Evolutionary conservation across 495 filamentous ascomycete species (phyloP), one percentile per base, ranked within the genome.

Genomic region (Corynascus novoguineensis): DNA sequence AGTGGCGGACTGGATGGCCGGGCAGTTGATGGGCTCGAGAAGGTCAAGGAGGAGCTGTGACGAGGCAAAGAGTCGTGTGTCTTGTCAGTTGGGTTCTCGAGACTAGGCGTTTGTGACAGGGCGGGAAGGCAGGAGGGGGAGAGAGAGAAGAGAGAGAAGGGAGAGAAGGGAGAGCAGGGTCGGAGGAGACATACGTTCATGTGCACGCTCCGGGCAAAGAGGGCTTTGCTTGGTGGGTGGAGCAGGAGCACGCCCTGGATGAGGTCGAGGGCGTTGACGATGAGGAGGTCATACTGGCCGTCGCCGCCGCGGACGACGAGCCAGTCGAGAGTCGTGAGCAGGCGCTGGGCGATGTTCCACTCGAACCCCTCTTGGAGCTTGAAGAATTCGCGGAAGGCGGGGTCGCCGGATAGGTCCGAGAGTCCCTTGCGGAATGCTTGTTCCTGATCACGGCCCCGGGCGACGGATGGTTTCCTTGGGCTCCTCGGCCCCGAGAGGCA

Each of bases 291-390:
- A 66, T 91, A 93, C 65, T 89, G 87, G 27, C 84, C 86, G 65
- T 88, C 85, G 71, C 82, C 85, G 29, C 83, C 83, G 68, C 86
- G 85, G 11, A 90, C 90, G 49, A 97, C 78, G 42, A 97, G 80
- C 54, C 89, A 83, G 69, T 98, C 93, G 35, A 98, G 82, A 60
- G 90, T 95, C 29, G 83, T 81, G 47, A 95, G 85, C 52, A 98
- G 76, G 59, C 92, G 86, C 71, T 90, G 86, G 29, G 90, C 87
- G 34, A 97, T 88, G 73, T 98, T 98, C 89, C 92, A 98, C 73
- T 96, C 88, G 71, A 98, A 98, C 11, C 92, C 86, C 64, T 96
- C 92, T 69, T 98, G 93, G 50, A 97, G 69, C 65, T 95, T 89
- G 76, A 96, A 95, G 74, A 97, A 98, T 69, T 97, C 93, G 50